A percentile compares a stretch with the other conserved stretches of the same genome.
Evolutionary conservation across 345 rosid species (phyloP).

Genomic region (Hibiscus mutabilis): DNA sequence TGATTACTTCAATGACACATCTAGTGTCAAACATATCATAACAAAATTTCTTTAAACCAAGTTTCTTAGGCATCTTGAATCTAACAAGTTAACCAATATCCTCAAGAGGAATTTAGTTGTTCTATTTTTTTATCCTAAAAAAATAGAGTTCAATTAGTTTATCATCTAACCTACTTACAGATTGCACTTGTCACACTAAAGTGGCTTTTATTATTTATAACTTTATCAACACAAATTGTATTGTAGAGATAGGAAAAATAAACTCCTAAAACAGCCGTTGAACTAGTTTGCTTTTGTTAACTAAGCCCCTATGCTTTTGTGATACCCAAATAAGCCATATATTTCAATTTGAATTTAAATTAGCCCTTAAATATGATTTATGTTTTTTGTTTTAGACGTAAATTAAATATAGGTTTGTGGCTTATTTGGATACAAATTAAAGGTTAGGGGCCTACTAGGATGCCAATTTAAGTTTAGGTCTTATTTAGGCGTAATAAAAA

Average conservation of each 20-base stretch:
- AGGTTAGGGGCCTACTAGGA: too few species aligned
- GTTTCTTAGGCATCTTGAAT: not conserved
- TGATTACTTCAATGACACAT: not conserved
- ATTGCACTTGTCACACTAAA: not conserved
- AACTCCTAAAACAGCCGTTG: not conserved
- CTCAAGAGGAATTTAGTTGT: too few species aligned
- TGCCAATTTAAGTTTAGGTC: not conserved
- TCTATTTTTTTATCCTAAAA: too few species aligned
- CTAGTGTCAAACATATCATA: not conserved
- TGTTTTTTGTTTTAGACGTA: too few species aligned
- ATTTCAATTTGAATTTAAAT: too few species aligned
- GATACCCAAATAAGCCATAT: too few species aligned
- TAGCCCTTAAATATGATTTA: too few species aligned
- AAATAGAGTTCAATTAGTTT: not conserved
- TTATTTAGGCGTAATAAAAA: not conserved
- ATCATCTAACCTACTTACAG: not conserved
- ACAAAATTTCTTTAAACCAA: not conserved
- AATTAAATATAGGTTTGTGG: too few species aligned
- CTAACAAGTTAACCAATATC: too few species aligned
- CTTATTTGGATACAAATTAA: too few species aligned
- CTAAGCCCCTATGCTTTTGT: too few species aligned
- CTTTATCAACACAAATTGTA: not conserved
- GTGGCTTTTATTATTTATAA: not conserved
- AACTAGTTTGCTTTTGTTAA: too few species aligned
- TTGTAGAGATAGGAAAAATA: not conserved